Conservation (phyloP, 495 filamentous ascomycete genomes). For the Rhypophila decipiens region DNA sequence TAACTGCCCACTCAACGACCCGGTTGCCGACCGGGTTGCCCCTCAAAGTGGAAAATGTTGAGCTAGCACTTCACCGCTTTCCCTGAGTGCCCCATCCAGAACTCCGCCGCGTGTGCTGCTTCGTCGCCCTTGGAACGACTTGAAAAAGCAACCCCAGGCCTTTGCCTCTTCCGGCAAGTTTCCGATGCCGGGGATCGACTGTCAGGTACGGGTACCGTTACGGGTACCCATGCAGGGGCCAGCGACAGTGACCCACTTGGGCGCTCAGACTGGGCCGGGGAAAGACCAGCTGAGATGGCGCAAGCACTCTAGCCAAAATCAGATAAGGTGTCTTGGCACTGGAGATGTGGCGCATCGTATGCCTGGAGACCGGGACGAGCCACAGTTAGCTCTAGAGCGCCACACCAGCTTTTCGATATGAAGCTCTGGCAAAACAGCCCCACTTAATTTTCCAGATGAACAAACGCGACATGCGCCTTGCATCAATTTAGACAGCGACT, state of each 20-base stretch:
- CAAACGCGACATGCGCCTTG: slow-evolving; percentile 1
- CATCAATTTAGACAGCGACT: background rate
- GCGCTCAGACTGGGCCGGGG: too few relatives aligned
- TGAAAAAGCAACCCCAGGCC: background rate
- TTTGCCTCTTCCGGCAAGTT: too few relatives aligned
- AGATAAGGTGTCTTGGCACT: too few relatives aligned
- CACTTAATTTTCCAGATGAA: background rate
- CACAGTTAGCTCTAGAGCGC: too few relatives aligned
- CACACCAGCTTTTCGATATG: too few relatives aligned
- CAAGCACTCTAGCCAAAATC: too few relatives aligned
- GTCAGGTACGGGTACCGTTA: background rate
- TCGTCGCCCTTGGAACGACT: background rate
- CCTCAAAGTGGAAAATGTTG: background rate
- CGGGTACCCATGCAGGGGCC: background rate
- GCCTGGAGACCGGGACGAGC: too few relatives aligned
- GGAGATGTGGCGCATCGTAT: too few relatives aligned
- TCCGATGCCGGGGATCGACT: background rate
- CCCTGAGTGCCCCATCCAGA: background rate
- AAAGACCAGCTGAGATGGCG: too few relatives aligned
- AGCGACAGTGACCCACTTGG: too few relatives aligned
- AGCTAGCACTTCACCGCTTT: background rate
- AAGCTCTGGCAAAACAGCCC: too few relatives aligned
- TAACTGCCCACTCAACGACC: background rate
- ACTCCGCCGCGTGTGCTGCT: background rate
- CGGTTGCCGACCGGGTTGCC: background rate